A percentile compares a stretch with the other conserved stretches of the same genome.
Evolutionary conservation across 2,329 filamentous ascomycete species (phyloP).

Genomic region (Huntiella moniliformis): DNA sequence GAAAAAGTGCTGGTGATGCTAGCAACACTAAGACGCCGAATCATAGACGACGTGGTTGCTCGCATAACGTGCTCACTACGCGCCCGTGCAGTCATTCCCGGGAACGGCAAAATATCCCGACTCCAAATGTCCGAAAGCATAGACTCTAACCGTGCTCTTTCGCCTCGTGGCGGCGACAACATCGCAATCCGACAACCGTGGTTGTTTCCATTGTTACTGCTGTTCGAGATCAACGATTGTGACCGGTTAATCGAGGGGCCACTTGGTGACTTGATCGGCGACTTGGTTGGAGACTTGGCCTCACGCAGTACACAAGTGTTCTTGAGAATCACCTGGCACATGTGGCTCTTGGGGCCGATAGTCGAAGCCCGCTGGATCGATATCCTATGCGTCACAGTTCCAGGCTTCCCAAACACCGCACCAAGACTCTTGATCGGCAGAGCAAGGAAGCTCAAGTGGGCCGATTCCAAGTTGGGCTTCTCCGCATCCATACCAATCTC

Average conservation of each 20-base stretch:
- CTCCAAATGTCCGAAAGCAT: slow-evolving; percentile 69
- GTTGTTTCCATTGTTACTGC: slow-evolving; percentile 22
- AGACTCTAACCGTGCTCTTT: slow-evolving; percentile 59
- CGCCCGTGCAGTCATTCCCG: slow-evolving; percentile 52
- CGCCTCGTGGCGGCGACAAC: slow-evolving; percentile 53
- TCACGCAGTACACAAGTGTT: slow-evolving; percentile 58
- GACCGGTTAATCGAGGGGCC: slow-evolving; percentile 50
- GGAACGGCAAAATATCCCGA: slow-evolving; percentile 59
- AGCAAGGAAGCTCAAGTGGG: slow-evolving; percentile 41
- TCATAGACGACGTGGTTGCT: slow-evolving; percentile 66
- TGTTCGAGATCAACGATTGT: slow-evolving; percentile 54
- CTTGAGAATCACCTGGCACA: slow-evolving; percentile 67
- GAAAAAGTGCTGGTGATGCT: slow-evolving; percentile 62
- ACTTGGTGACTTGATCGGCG: slow-evolving; percentile 33
- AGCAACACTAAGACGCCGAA: slow-evolving; percentile 70
- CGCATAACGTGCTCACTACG: slow-evolving; percentile 54
- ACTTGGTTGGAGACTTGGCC: slow-evolving; percentile 23
- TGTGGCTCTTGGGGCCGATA: slow-evolving; percentile 45
- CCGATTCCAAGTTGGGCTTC: not conserved
- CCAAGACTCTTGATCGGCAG: slow-evolving; percentile 58
- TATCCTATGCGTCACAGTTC: slow-evolving; percentile 44
- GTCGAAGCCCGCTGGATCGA: slow-evolving; percentile 68
- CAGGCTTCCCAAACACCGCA: slow-evolving; percentile 53
- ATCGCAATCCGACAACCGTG: slow-evolving; percentile 36
- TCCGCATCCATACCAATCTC: slow-evolving; percentile 2